Percentiles rank a stretch among this genome's conserved stretches.
These are phyloP conservation scores for Aureobasidium sp. DNA, from an alignment of 2,329 filamentous ascomycete genomes.

Conservation along the genomic window DNA sequence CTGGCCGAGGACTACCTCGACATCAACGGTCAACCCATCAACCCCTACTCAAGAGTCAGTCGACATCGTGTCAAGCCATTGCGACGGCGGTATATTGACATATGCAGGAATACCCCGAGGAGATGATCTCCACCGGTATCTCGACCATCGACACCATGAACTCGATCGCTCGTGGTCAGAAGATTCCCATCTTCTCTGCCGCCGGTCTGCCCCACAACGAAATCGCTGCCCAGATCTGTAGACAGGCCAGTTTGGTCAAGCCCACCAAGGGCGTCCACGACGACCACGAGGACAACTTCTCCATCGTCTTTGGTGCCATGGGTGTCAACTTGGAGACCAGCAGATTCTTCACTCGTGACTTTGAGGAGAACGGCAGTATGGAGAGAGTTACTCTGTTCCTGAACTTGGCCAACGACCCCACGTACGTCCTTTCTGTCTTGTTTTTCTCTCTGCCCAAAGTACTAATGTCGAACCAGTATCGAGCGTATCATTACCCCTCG, in stretches of 20 bases:
- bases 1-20: slow-evolving; percentile 96
- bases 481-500: slow-evolving; percentile 99
- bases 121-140: slow-evolving; percentile 99
- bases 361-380: slow-evolving; percentile 98
- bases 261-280: slow-evolving; percentile 92
- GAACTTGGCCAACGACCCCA: slow-evolving; percentile 98
- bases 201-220: slow-evolving; percentile 98
- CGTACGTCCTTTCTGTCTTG: slow-evolving; percentile 49
- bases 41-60: slow-evolving; percentile 85
- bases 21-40: slow-evolving; percentile 98
- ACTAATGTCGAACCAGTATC: slow-evolving; percentile 53
- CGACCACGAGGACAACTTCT: slow-evolving; percentile 98
- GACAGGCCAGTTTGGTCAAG: slow-evolving; percentile 89
- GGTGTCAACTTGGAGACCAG: slow-evolving; percentile 99
- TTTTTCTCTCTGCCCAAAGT: background rate
- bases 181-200: slow-evolving; percentile 99
- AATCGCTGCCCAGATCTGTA: slow-evolving; percentile 97
- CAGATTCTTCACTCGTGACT: slow-evolving; percentile 96
- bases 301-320: slow-evolving; percentile 98
- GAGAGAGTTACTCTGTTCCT: slow-evolving; percentile 96
- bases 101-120: slow-evolving; percentile 67
- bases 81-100: background rate
- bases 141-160: slow-evolving; percentile 97
- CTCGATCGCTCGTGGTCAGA: slow-evolving; percentile 91
- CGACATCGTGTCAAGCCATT: slow-evolving; percentile 25